Base-by-base conservation (phyloP, 1,284 basidiomycete genomes). In the Leccinum subrobustum region DNA sequence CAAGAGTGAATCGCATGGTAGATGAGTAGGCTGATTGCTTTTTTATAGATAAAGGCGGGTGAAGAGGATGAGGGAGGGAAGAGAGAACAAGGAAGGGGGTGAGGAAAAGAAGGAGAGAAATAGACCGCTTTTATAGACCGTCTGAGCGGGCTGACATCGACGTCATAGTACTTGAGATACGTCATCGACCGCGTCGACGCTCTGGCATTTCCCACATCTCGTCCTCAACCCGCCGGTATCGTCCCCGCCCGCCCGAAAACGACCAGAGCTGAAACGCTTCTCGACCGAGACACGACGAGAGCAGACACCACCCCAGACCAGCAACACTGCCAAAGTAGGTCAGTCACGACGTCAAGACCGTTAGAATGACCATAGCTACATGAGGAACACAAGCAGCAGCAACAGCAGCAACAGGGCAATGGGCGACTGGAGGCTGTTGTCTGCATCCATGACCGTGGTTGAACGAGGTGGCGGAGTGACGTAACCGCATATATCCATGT, bases 271-370 rank as follows among this genome's bases (percentile, higher is more conserved):
- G 33, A 83, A 60, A 16, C 75, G 68, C 27, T 73, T 84, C 75
- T 8, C 74, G 75, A 25, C 87, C 87, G 62, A 88, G 69, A 74
- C 87, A 88, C 4, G 86, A 87, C 37, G 86, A 87, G 56, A 88
- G 71, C 59, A 88, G 73, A 68, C 87, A 89, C 84, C 87, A 87
- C 42, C 78, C 78, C 6, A 87, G 67, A 29, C 80, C 75, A 29
- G 79, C 77, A 54, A 82, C 70, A 53, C 87, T 88, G 59, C 59
- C 20, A 53, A 29, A 4, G 4, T 48, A 4, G 8, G 60, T 71
- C 55, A 63, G 62, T 8, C 2, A 6, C 9, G 9, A 31, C 12
- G 29, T 39, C 6, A 55, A 57, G 54, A 18, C 6, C 37, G 31
- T 1, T 16, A 57, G 16, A 70, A 4, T 14, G 62, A 60, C n/a